A percentile compares a stretch with the other conserved stretches of the same genome.
phyloP scores from a whole-genome alignment of 2,329 filamentous ascomycete genomes.

The Pseudogymnoascus sp. region DNA sequence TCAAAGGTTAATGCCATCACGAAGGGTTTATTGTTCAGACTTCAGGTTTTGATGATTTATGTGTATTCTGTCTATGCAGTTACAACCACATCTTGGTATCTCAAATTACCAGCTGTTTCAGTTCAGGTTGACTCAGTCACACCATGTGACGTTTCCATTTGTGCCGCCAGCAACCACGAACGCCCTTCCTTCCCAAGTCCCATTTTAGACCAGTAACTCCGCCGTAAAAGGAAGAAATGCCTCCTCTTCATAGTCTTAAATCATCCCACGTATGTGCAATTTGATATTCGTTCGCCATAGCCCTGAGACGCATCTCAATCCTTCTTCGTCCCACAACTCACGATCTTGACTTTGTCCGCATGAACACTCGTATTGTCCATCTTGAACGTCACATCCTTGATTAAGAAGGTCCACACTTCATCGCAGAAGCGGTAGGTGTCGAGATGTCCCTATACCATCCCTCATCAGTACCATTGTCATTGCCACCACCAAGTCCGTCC shows the following conservation, averaged over 20 bases:
- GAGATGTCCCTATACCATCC: conserved; percentile 66
- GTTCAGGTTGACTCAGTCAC: background rate
- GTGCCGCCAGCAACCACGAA: background rate
- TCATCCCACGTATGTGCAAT: background rate
- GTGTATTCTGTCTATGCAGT: background rate
- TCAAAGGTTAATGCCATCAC: background rate
- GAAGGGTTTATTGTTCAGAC: background rate
- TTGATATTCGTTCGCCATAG: background rate
- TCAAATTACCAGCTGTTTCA: background rate
- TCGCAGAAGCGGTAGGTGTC: conserved; percentile 99
- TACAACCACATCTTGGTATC: background rate
- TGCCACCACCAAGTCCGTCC: background rate
- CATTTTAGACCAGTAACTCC: background rate
- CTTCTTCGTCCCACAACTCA: conserved; percentile 69
- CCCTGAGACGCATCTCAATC: background rate
- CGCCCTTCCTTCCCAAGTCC: background rate
- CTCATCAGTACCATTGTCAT: conserved; percentile 17
- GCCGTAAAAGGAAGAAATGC: background rate
- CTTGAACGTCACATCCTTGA: conserved; percentile 99
- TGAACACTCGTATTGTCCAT: conserved; percentile 71
- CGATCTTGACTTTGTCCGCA: conserved; percentile 96
- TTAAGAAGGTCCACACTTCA: conserved; percentile 98
- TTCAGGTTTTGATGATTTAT: background rate
- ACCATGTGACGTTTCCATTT: background rate
- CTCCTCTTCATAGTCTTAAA: background rate